Conservation (phyloP, 106 monocot genomes). For the Acorus calamus region DNA sequence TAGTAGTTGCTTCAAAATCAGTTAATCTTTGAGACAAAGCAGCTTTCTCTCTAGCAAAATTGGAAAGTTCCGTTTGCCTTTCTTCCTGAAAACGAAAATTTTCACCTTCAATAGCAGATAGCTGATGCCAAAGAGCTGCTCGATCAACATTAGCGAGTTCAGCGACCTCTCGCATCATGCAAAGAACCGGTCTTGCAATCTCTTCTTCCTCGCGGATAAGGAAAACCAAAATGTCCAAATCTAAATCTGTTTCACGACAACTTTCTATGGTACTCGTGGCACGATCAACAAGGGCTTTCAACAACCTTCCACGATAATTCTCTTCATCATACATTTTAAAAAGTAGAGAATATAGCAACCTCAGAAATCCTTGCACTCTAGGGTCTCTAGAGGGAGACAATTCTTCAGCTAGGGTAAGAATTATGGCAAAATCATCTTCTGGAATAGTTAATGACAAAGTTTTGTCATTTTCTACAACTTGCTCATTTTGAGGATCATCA, state of each 20-base stretch:
- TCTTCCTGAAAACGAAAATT: conserved; percentile 58
- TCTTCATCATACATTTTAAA: conserved; percentile 80
- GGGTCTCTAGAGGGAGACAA: conserved; percentile 60
- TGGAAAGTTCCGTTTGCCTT: conserved; percentile 39
- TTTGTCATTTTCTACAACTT: conserved; percentile 16
- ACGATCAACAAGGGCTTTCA: conserved; percentile 80
- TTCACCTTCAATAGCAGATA: conserved; percentile 73
- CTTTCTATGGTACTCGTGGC: conserved; percentile 60
- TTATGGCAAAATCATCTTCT: conserved; percentile 53
- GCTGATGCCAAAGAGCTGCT: conserved; percentile 78
- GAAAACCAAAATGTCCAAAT: conserved; percentile 83
- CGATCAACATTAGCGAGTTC: conserved; percentile 68
- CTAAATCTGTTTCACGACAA: conserved; percentile 57
- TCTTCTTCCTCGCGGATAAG: conserved; percentile 79
- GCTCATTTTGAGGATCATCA: too few relatives aligned
- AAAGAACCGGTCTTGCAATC: conserved; percentile 62
- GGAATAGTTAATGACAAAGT: conserved; percentile 29
- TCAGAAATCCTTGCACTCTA: conserved; percentile 72
- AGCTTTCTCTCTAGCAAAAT: conserved; percentile 58
- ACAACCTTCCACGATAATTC: conserved; percentile 53
- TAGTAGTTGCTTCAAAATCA: conserved; percentile 62
- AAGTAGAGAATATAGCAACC: conserved; percentile 81
- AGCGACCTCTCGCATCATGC: conserved; percentile 72
- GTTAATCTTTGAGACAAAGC: conserved; percentile 39
- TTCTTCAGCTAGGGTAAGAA: conserved; percentile 73